Evolutionary conservation across 2,329 filamentous ascomycete genomes (phyloP).

Genomic region (Pseudopithomyces chartarum): DNA sequence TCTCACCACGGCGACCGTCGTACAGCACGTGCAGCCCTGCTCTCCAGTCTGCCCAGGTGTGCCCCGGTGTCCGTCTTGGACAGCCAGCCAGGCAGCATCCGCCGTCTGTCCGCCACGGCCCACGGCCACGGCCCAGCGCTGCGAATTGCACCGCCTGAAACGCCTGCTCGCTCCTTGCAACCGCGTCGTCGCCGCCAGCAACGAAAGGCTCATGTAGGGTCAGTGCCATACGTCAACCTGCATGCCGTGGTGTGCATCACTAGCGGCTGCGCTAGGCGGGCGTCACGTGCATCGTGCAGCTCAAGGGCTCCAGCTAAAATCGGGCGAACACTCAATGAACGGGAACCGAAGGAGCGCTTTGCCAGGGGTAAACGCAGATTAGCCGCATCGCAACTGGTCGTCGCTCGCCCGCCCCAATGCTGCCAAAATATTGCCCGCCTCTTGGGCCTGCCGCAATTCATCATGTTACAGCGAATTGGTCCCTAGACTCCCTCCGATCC

Average conservation of each 20-base stretch:
- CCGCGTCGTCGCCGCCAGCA: not conserved
- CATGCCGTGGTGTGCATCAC: not conserved
- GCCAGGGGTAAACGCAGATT: slow-evolving; percentile 4
- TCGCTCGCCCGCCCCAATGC: not conserved
- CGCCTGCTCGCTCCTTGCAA: not conserved
- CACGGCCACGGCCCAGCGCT: not conserved
- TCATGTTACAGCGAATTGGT: not conserved
- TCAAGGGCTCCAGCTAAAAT: not conserved
- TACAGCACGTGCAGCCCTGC: slow-evolving; percentile 1
- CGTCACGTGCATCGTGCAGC: not conserved
- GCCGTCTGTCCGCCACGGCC: not conserved
- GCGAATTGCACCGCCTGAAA: not conserved
- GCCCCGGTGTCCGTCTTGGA: too few species aligned
- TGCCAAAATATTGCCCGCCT: too few species aligned
- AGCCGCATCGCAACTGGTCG: not conserved
- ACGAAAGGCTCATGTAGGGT: not conserved
- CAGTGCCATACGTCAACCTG: not conserved
- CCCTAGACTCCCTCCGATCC: not conserved
- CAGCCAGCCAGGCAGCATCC: not conserved
- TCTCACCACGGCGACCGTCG: slow-evolving; percentile 13
- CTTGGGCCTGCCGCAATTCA: not conserved
- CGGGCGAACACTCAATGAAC: slow-evolving; percentile 6
- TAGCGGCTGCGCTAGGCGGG: not conserved
- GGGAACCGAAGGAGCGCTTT: slow-evolving; percentile 2
- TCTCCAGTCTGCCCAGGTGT: not conserved